A percentile compares a stretch with the other conserved stretches of the same genome.
Evolutionary conservation across 1,139 yeast genomes (phyloP).

Genomic region (Hanseniaspora gamundiae): DNA sequence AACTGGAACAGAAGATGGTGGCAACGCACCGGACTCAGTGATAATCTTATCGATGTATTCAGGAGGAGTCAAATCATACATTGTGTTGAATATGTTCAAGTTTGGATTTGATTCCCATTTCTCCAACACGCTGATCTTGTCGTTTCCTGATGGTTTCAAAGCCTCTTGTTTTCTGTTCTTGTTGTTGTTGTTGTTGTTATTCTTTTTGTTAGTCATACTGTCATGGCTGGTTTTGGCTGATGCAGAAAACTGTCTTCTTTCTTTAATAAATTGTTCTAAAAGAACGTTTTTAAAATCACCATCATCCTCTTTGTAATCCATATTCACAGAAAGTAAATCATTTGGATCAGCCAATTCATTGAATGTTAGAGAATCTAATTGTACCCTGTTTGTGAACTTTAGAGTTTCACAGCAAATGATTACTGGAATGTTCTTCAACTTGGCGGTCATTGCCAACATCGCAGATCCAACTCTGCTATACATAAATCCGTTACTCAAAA

Average conservation of each 20-base stretch:
- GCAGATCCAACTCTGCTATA: conserved; percentile 95
- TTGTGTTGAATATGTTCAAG: conserved; percentile 66
- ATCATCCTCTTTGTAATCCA: conserved; percentile 23
- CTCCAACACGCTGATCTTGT: conserved; percentile 26
- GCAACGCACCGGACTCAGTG: conserved; percentile 91
- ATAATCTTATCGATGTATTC: conserved; percentile 87
- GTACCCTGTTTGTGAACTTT: conserved; percentile 91
- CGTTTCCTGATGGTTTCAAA: conserved; percentile 15
- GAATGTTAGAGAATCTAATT: conserved; percentile 84
- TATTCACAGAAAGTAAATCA: conserved; percentile 54
- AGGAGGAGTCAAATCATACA: conserved; percentile 93
- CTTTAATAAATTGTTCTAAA: conserved; percentile 50
- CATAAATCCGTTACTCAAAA: conserved; percentile 87
- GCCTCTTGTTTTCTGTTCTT: conserved; percentile 7
- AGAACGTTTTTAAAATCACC: conserved; percentile 36
- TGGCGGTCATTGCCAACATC: conserved; percentile 82
- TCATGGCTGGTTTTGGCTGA: conserved; percentile 2
- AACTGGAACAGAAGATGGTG: conserved; percentile 96
- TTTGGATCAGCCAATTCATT: conserved; percentile 87
- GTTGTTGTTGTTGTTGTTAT: conserved; percentile 17
- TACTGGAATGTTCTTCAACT: conserved; percentile 81
- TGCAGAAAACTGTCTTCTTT: conserved; percentile 17
- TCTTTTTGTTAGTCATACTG: conserved; percentile 14
- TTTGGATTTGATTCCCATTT: conserved; percentile 55
- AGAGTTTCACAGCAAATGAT: conserved; percentile 91